Evolutionary conservation across 2,329 filamentous ascomycete genomes (phyloP), one percentile per base, ranked within the genome.

Genomic region (Drechslerella dactyloides): DNA sequence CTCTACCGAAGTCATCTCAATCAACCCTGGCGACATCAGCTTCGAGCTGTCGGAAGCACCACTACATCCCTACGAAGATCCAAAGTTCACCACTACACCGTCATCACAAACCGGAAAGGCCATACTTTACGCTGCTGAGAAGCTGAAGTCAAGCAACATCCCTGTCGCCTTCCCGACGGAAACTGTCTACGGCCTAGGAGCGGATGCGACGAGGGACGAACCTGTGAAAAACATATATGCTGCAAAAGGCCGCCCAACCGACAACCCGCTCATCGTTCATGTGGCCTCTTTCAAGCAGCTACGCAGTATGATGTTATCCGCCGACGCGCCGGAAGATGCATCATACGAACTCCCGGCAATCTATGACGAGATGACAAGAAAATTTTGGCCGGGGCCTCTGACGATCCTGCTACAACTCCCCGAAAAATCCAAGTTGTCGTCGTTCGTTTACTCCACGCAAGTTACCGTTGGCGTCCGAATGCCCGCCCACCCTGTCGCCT

Each of bases 161-260:
- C 94, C 94, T 2, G 91, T 99, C 53, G 94, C 91, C 0, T 99
- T 99, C 78, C 94, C 94, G 0, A 99, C 94, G 0, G 94, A 99
- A 81, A 99, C 94, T 0, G 94, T 99, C 0, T 99, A 99, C 79
- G 94, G 94, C 0, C 84, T 99, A 6, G 94, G 92, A n/a, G 94
- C 94, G 13, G 94, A 97, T 81, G 94, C 94, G 10, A 97, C 93
- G 24, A 86, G 91, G 76, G 91, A 88, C 77, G 83, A 82, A 23
- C 90, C 93, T 1, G 93, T 97, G 5, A 87, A 85, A 77, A 93
- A 92, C n/a, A 99, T 99, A 75, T 99, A 94, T 80, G 84, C 86
- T 21, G 92, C 91, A 58, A 99, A 99, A 81, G 90, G 91, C 63
- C 83, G 94, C 62, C 94, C 94, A 2, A 90, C 89, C 5, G 94